Base-by-base conservation (phyloP, 148 eudicot genomes). In the Camellia granthamiana region DNA sequence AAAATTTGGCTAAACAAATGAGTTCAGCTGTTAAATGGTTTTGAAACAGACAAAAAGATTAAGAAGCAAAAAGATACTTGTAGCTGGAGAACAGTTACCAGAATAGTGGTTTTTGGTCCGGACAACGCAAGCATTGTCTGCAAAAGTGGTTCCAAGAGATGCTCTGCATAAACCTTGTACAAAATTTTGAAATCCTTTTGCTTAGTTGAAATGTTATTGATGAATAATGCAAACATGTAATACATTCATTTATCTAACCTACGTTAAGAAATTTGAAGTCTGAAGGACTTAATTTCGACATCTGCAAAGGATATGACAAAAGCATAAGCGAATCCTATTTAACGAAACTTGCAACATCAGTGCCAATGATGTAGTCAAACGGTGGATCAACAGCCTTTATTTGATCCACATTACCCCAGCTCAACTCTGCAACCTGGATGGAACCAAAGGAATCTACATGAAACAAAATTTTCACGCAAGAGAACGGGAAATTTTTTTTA, bases 91-190 rank as follows among this genome's bases (percentile, higher is more conserved):
- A 69, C 6, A 43, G 71, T 80, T 89, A 95, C 98, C 94, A 95
- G 70, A 67, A 90, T 84, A 61, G 90, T 88, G 47, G 96, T 91
- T 85, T 90, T 92, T 21, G 98, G 98, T 74, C 97, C 98, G 41
- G 97, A 90, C 81, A 95, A 81, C 52, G 94, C 90, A 83, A 86
- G 84, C 71, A 95, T 90, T 14, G 98, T 95, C 86, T 87, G 87
- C 86, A 93, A 77, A 61, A 95, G 85, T 78, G 97, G 95, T 76
- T 93, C 94, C 86, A 95, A 81, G 72, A 95, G 97, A 88, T 95
- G 97, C 85, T 95, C 98, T 59, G 95, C 90, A 79, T 95, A 95
- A 51, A 95, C 98, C 98, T 94, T 78, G 86, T 79, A 82, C 30
- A 51, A 63, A 70, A 68, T 41, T 30, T 55, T 2, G 68, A 72